phyloP scores from a whole-genome alignment of 495 filamentous ascomycete species.

The Penicillium flavigenum region DNA sequence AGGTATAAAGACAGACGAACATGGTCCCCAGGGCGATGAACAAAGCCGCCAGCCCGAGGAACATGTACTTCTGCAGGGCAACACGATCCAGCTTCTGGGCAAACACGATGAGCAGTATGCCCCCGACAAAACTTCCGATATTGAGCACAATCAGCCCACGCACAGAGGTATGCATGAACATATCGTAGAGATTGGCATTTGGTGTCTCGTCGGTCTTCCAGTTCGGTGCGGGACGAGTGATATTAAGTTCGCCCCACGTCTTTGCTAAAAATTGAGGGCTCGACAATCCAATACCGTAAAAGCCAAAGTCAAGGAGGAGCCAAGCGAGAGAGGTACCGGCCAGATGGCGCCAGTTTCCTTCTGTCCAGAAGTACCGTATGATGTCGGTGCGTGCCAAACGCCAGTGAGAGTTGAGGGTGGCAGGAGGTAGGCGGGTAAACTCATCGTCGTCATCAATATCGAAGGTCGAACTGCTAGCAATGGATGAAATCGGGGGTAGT shows the following conservation, averaged over 20 bases:
- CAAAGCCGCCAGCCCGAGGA: conserved; percentile 45
- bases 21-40: conserved; percentile 53
- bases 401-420: conserved; percentile 47
- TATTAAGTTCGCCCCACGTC: conserved; percentile 42
- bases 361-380: conserved; percentile 47
- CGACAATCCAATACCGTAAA: conserved; percentile 56
- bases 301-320: conserved; percentile 56
- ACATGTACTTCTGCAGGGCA: conserved; percentile 48
- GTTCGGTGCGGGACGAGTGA: conserved; percentile 30
- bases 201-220: conserved; percentile 41
- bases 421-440: conserved; percentile 27
- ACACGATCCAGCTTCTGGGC: conserved; percentile 49
- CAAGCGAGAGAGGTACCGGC: conserved; percentile 49
- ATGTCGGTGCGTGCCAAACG: conserved; percentile 44
- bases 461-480: conserved; percentile 28
- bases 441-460: conserved; percentile 27
- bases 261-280: conserved; percentile 44
- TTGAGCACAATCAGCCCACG: conserved; percentile 44
- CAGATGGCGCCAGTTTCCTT: conserved; percentile 54
- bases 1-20: conserved; percentile 41
- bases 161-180: conserved; percentile 42
- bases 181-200: conserved; percentile 36
- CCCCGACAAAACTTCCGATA: conserved; percentile 48
- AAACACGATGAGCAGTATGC: conserved; percentile 43
- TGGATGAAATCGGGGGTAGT: conserved; percentile 23